Evolutionary conservation across 306 rosid genomes (phyloP).

Genomic region (Cucumis sativus): Cucumber_9930_V3 NC_026657.2:31909501-31910000

Average conservation of each 20-base stretch:
- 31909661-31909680: slow-evolving; percentile 69
- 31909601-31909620: neutral
- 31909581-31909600: neutral
- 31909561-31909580: neutral
- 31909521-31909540: neutral
- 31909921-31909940: neutral
- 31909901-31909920: neutral
- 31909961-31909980: neutral
- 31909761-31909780: slow-evolving; percentile 40
- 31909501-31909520: neutral
- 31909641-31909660: slow-evolving; percentile 89
- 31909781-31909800: neutral
- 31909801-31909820: neutral
- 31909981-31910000: neutral
- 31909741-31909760: slow-evolving; percentile 58
- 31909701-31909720: slow-evolving; percentile 70
- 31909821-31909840: neutral
- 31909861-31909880: neutral
- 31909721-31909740: slow-evolving; percentile 72
- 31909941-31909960: neutral
- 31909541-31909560: neutral
- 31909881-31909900: neutral
- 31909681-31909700: slow-evolving; percentile 66
- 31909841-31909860: neutral
- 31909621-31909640: slow-evolving; percentile 37